These are phyloP conservation scores for Brassica carinata DNA, from an alignment of 345 rosid species.

Conservation along the genomic window DNA sequence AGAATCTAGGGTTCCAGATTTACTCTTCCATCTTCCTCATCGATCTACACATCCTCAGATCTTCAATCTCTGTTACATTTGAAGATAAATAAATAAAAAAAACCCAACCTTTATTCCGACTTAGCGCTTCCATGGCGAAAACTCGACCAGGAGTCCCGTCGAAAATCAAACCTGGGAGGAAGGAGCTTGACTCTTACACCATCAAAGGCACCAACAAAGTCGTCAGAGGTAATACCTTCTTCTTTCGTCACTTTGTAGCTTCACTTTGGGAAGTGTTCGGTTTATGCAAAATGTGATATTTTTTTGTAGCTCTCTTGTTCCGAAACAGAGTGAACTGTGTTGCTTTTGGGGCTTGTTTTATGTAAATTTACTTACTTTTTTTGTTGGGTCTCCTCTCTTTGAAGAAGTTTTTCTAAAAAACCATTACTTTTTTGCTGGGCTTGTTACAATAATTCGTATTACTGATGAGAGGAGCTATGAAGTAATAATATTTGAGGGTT, in stretches of 20 bases:
- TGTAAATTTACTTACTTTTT: neutral
- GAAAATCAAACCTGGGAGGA: slow-evolving; percentile 69
- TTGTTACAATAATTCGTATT: neutral
- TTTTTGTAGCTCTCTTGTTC: slow-evolving; percentile 25
- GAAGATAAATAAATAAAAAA: too few relatives aligned
- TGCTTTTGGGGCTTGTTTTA: neutral
- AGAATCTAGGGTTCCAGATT: slow-evolving; percentile 43
- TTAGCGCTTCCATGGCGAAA: slow-evolving; percentile 40
- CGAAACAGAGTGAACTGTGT: slow-evolving; percentile 8
- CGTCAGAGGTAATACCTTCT: slow-evolving; percentile 52
- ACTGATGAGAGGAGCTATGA: neutral
- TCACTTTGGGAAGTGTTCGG: neutral
- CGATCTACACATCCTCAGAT: neutral
- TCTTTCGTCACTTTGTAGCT: slow-evolving; percentile 1
- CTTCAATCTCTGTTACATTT: slow-evolving; percentile 20
- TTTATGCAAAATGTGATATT: neutral
- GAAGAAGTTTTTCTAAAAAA: neutral
- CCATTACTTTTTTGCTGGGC: neutral
- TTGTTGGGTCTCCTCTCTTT: neutral
- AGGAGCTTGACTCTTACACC: slow-evolving; percentile 72
- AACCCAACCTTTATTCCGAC: too few relatives aligned
- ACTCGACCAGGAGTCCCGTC: slow-evolving; percentile 49
- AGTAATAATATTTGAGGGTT: slow-evolving; percentile 21
- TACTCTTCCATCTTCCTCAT: slow-evolving; percentile 23
- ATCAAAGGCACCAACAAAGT: slow-evolving; percentile 81